Conservation (phyloP, 2,329 filamentous ascomycete genomes). For the Phaeosphaeria sp. region DNA sequence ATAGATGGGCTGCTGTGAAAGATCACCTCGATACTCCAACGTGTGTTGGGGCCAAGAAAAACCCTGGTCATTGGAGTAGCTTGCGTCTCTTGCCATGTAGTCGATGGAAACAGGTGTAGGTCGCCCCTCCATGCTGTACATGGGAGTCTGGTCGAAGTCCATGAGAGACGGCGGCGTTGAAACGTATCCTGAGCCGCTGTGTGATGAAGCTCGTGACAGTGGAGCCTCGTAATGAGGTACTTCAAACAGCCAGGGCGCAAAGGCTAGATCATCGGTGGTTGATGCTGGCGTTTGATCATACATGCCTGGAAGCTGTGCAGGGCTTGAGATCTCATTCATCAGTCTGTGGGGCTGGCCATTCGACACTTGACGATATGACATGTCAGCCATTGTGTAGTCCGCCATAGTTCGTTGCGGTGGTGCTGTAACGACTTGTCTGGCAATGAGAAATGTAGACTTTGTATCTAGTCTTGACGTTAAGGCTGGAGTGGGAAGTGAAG, state of each 20-base stretch:
- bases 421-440: too few species aligned
- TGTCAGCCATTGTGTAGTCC: not conserved
- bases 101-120: not conserved
- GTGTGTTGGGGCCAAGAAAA: conserved; percentile 7
- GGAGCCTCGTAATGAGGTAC: conserved; percentile 13
- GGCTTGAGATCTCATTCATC: conserved; percentile 6
- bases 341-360: conserved; percentile 1
- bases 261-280: conserved; percentile 9
- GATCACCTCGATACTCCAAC: not conserved
- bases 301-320: not conserved
- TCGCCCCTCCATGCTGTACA: conserved; percentile 8
- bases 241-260: conserved; percentile 22
- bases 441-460: not conserved
- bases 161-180: conserved; percentile 18
- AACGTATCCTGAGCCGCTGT: conserved; percentile 15
- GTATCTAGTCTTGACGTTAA: not conserved
- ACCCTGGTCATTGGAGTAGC: conserved; percentile 1
- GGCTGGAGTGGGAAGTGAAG: not conserved
- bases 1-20: not conserved
- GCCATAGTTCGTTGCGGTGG: not conserved
- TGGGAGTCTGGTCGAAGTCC: conserved; percentile 1
- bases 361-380: not conserved
- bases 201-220: conserved; percentile 17
- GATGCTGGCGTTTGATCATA: conserved; percentile 3
- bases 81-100: conserved; percentile 5